A percentile compares a stretch with the other conserved stretches of the same genome.
Evolutionary conservation across 352 stramenopile genomes (phyloP).

Genomic region (Halophytophthora batemanensis): DNA sequence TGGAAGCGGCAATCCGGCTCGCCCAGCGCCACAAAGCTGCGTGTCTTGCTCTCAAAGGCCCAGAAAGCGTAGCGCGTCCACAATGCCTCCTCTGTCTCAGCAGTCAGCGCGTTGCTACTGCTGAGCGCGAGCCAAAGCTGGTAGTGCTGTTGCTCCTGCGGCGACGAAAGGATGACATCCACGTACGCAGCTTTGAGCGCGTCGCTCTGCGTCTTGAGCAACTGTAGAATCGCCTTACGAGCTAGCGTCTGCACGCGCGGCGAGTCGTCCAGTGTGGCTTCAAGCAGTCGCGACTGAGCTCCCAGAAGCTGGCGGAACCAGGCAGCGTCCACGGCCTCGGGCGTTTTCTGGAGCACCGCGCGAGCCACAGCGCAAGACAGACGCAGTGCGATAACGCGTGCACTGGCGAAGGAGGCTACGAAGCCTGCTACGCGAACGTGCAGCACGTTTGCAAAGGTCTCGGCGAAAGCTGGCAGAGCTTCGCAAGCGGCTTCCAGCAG

Average conservation of each 20-base stretch:
- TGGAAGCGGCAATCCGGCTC: conserved; percentile 48
- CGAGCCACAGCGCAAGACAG: conserved; percentile 59
- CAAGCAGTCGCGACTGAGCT: conserved; percentile 50
- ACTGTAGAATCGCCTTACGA: conserved; percentile 35
- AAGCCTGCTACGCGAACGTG: conserved; percentile 30
- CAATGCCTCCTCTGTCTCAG: conserved; percentile 37
- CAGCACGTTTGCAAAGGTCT: conserved; percentile 52
- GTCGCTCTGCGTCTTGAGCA: conserved; percentile 41
- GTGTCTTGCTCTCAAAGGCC: conserved; percentile 78
- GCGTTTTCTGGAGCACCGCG: conserved; percentile 11
- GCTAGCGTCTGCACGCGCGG: conserved; percentile 41
- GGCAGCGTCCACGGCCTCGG: conserved; percentile 6
- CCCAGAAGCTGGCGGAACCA: conserved; percentile 52
- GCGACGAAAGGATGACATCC: conserved; percentile 19
- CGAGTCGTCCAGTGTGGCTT: conserved; percentile 50
- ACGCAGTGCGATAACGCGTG: conserved; percentile 51
- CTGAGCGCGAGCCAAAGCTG: conserved; percentile 63
- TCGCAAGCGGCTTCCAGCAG: conserved; percentile 37
- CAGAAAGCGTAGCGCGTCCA: conserved; percentile 63
- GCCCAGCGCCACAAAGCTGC: conserved; percentile 34
- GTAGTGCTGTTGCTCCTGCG: conserved; percentile 51
- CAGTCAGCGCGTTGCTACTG: conserved; percentile 21
- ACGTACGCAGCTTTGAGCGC: conserved; percentile 43
- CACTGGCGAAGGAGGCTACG: conserved; percentile 49
- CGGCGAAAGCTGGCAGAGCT: conserved; percentile 40